phyloP scores from a whole-genome alignment of 371 early-diverging fungal species.

The Basidiobolus meristosporus region DNA sequence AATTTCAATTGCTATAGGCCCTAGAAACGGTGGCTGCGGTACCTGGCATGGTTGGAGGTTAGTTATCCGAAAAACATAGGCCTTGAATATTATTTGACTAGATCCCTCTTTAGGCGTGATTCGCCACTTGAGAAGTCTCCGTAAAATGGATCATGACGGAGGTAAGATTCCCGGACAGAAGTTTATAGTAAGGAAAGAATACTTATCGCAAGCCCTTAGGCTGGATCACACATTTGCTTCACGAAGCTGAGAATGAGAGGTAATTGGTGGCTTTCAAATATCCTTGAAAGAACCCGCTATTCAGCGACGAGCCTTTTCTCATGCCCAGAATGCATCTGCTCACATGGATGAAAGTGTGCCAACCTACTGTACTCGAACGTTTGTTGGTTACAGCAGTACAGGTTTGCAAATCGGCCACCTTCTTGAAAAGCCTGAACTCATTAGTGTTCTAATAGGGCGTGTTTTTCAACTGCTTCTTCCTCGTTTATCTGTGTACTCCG shows the following conservation, averaged over 20 bases:
- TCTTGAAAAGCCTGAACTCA: conserved; percentile 8
- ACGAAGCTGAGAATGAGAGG: conserved; percentile 76
- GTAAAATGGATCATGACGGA: conserved; percentile 64
- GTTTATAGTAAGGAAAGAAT: too few species aligned
- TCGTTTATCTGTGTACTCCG: conserved; percentile 65
- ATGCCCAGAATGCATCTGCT: conserved; percentile 61
- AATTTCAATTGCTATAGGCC: too few species aligned
- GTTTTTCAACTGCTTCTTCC: conserved; percentile 80
- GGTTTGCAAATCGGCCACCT: neutral
- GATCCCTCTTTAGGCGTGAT: too few species aligned
- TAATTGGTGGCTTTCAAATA: conserved; percentile 1
- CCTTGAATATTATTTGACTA: too few species aligned
- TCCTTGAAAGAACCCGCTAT: neutral
- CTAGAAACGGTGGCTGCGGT: too few species aligned
- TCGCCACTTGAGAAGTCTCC: conserved; percentile 66
- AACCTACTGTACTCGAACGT: conserved; percentile 47
- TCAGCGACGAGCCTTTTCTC: neutral
- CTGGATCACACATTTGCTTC: conserved; percentile 68
- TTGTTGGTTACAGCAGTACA: conserved; percentile 31
- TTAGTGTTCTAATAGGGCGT: too few species aligned
- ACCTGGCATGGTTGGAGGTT: too few species aligned
- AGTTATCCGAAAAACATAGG: too few species aligned
- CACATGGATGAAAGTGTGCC: conserved; percentile 64
- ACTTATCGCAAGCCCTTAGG: too few species aligned
- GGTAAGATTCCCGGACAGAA: too few species aligned